Evolutionary conservation across 2,329 filamentous ascomycete genomes (phyloP).

Genomic region (Xylaria sp.): DNA sequence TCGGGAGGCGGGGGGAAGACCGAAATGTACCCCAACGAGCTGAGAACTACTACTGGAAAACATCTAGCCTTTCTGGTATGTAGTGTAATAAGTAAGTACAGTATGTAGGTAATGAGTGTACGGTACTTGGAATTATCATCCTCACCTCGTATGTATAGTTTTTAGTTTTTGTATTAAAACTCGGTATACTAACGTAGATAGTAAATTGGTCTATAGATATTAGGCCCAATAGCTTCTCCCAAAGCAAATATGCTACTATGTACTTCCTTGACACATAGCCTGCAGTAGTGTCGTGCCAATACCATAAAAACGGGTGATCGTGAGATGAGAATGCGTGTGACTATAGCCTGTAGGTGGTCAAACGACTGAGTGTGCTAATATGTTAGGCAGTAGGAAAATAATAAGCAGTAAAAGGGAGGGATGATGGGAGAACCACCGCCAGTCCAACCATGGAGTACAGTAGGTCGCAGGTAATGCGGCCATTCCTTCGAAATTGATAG

Average conservation of each 20-base stretch:
- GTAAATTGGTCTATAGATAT: neutral
- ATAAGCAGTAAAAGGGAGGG: conserved; percentile 9
- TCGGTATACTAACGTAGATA: conserved; percentile 3
- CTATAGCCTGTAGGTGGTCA: conserved; percentile 13
- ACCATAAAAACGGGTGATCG: conserved; percentile 17
- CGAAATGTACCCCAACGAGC: neutral
- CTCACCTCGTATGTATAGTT: neutral
- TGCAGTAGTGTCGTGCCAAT: conserved; percentile 30
- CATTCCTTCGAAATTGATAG: conserved; percentile 23
- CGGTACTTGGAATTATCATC: neutral
- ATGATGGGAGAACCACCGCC: conserved; percentile 18
- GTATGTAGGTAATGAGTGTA: neutral
- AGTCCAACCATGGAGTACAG: conserved; percentile 14
- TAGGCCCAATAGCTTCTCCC: conserved; percentile 13
- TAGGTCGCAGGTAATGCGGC: conserved; percentile 26
- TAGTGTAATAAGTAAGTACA: neutral
- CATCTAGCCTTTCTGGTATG: neutral
- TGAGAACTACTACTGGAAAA: conserved; percentile 6
- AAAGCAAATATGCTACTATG: neutral
- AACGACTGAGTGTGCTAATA: neutral
- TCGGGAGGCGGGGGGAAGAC: neutral
- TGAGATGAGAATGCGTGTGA: conserved; percentile 23
- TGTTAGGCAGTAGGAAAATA: conserved; percentile 4
- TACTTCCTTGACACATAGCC: conserved; percentile 17
- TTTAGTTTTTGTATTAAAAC: neutral